Conservation (phyloP, 768 basidiomycete genomes). For the Mycena capillaripes region DNA sequence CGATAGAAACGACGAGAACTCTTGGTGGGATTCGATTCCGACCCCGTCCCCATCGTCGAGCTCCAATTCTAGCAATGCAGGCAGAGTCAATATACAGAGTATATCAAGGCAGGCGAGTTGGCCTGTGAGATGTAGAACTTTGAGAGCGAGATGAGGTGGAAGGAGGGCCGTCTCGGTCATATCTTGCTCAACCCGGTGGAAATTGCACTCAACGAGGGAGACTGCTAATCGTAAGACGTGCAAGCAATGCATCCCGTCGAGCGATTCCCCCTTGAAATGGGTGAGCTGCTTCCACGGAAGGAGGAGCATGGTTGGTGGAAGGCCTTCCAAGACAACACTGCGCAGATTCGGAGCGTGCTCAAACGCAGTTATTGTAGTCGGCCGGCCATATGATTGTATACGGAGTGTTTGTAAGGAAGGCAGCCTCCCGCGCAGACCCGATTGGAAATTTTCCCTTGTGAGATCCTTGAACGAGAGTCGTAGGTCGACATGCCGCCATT, state of each 20-base stretch:
- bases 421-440: not conserved
- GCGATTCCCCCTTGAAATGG: not conserved
- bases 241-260: not conserved
- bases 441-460: not conserved
- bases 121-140: not conserved
- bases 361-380: not conserved
- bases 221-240: not conserved
- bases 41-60: not conserved
- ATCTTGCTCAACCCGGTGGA: not conserved
- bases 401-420: not conserved
- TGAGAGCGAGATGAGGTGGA: not conserved
- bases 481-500: not conserved
- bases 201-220: constrained; percentile 1
- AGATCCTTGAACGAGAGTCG: not conserved
- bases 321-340: not conserved
- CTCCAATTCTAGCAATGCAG: not conserved
- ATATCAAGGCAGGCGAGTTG: not conserved
- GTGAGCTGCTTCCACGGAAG: constrained; percentile 24
- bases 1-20: not conserved
- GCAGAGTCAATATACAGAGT: not conserved
- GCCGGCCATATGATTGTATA: not conserved
- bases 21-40: not conserved
- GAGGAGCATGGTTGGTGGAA: not conserved
- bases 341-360: constrained; percentile 2
- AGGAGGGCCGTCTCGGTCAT: not conserved